Percentiles rank a stretch among this genome's conserved stretches.
These are phyloP conservation scores for Dunaliella primolecta DNA, from an alignment of 139 green algal genomes.

Conservation along the genomic window DNA sequence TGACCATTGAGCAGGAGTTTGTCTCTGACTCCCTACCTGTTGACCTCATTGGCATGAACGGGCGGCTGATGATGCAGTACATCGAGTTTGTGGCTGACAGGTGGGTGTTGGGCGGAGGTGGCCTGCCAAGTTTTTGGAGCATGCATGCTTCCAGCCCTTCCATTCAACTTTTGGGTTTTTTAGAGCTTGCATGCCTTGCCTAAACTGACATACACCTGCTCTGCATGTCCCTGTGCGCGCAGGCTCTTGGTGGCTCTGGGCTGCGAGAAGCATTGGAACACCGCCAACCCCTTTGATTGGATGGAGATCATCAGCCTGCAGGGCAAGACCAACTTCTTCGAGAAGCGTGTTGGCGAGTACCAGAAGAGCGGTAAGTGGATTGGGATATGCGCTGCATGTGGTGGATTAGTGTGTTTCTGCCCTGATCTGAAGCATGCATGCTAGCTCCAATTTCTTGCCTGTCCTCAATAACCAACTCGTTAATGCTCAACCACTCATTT, in stretches of 20 bases:
- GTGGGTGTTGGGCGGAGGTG: background rate
- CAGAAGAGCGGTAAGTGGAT: conserved; percentile 69
- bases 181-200: background rate
- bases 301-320: conserved; percentile 86
- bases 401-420: background rate
- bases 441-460: too few species aligned
- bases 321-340: conserved; percentile 97
- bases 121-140: background rate
- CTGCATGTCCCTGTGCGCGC: too few species aligned
- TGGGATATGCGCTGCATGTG: background rate
- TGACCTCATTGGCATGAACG: conserved; percentile 89
- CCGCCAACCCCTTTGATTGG: conserved; percentile 85
- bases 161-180: background rate
- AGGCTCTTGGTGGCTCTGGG: conserved; percentile 26
- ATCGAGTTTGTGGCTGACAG: conserved; percentile 87
- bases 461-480: too few species aligned
- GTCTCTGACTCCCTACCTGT: conserved; percentile 87
- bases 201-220: too few species aligned
- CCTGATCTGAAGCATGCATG: too few species aligned
- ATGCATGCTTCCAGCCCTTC: background rate
- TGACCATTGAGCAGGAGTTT: conserved; percentile 95
- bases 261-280: conserved; percentile 67
- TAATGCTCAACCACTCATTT: too few species aligned
- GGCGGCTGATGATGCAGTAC: conserved; percentile 75
- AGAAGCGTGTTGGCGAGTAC: conserved; percentile 93